A percentile compares a stretch with the other conserved stretches of the same genome.
These are phyloP conservation scores for Sanghuangporus weigelae DNA, from an alignment of 1,284 basidiomycete genomes.

Conservation along the genomic window DNA sequence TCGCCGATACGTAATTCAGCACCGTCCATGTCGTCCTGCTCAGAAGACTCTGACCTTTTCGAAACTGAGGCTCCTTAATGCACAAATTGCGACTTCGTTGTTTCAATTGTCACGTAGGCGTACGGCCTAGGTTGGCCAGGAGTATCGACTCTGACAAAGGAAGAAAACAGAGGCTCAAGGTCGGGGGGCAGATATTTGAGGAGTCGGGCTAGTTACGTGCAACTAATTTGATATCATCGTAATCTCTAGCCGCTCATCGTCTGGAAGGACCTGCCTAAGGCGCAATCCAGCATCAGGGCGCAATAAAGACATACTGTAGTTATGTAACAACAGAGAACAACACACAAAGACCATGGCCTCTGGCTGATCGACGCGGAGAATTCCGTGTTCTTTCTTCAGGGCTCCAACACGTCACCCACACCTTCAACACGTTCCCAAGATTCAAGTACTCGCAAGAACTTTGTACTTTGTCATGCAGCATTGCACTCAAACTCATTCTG, in stretches of 20 bases:
- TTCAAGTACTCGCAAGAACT: no score
- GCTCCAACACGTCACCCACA: no score
- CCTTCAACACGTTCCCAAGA: no score
- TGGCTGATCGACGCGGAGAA: no score
- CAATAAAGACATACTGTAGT: no score
- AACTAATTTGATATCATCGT: slow-evolving; percentile 50
- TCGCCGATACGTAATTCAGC: slow-evolving; percentile 74
- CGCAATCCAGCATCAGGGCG: no score
- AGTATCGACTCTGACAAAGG: slow-evolving; percentile 65
- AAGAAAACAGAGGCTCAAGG: slow-evolving; percentile 50
- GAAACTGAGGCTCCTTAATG: slow-evolving; percentile 3
- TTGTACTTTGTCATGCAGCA: no score
- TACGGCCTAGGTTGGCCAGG: slow-evolving; percentile 64
- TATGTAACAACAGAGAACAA: no score
- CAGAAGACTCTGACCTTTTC: slow-evolving; percentile 61
- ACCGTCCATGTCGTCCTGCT: slow-evolving; percentile 79
- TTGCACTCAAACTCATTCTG: no score
- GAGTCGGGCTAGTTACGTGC: slow-evolving; percentile 69
- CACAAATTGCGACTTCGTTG: slow-evolving; percentile 52
- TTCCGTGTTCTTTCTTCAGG: no score
- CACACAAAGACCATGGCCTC: no score
- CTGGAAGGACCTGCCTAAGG: neutral
- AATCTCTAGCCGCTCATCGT: neutral
- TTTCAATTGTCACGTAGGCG: slow-evolving; percentile 69
- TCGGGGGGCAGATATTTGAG: slow-evolving; percentile 54